Conservation (phyloP, 108 stramenopile species). For the Schizochytrium sp. region DNA sequence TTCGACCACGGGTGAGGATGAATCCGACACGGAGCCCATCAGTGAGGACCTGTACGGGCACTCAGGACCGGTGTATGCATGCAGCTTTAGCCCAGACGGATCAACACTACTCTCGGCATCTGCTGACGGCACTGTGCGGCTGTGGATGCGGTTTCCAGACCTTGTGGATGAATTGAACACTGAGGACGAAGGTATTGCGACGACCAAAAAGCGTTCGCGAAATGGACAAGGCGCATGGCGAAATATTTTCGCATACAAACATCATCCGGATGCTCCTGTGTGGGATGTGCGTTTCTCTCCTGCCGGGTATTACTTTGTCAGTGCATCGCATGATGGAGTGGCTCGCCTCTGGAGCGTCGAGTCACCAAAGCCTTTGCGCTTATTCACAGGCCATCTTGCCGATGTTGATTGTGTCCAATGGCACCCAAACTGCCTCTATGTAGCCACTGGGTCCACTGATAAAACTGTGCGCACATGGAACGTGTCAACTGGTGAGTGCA, state of each 20-base stretch:
- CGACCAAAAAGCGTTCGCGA: neutral
- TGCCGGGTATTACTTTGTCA: conserved; percentile 94
- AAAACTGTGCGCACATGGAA: conserved; percentile 95
- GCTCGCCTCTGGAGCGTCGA: conserved; percentile 94
- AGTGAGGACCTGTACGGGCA: conserved; percentile 67
- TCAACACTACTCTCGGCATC: conserved; percentile 64
- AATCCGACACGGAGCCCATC: conserved; percentile 29
- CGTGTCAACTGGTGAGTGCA: conserved; percentile 88
- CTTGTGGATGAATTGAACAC: conserved; percentile 51
- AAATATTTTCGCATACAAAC: conserved; percentile 50
- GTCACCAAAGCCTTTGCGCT: conserved; percentile 84
- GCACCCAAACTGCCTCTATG: conserved; percentile 95
- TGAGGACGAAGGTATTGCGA: conserved; percentile 60
- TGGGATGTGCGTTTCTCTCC: conserved; percentile 74
- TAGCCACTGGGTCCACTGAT: conserved; percentile 89
- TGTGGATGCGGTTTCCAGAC: conserved; percentile 66
- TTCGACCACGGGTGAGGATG: neutral
- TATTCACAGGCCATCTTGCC: conserved; percentile 91
- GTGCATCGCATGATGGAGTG: conserved; percentile 89
- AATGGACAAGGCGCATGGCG: neutral
- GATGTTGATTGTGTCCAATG: conserved; percentile 88
- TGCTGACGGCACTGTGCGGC: conserved; percentile 47
- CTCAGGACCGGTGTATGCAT: conserved; percentile 60
- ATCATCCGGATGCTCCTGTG: conserved; percentile 63
- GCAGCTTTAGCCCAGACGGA: conserved; percentile 66